Evolutionary conservation across 1,139 yeast genomes (phyloP).

Genomic region (Yamadazyma triangularis): DNA sequence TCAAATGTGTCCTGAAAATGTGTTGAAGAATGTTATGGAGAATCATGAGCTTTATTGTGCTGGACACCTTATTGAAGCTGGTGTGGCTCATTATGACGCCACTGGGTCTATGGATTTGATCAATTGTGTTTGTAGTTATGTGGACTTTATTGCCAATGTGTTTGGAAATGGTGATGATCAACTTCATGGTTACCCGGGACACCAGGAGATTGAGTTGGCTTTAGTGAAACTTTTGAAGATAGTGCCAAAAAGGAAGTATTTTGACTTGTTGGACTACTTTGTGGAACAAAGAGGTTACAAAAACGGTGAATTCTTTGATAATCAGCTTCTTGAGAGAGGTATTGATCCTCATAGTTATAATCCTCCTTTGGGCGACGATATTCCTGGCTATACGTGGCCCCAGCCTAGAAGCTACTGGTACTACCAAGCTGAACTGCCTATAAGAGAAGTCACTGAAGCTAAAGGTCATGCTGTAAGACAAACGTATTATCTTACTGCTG

Average conservation of each 20-base stretch:
- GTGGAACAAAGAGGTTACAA: conserved; percentile 16
- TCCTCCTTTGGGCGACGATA: conserved; percentile 8
- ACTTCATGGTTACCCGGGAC: conserved; percentile 20
- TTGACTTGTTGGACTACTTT: conserved; percentile 15
- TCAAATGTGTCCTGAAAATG: conserved; percentile 14
- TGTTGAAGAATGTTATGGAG: conserved; percentile 13
- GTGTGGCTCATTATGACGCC: conserved; percentile 16
- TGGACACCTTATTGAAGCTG: conserved; percentile 19
- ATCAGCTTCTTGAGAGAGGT: conserved; percentile 13
- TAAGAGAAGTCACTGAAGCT: conserved; percentile 11
- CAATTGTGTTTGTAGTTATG: conserved; percentile 13
- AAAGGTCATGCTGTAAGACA: conserved; percentile 15
- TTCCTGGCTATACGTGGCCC: conserved; percentile 10
- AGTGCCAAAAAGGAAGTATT: conserved; percentile 12
- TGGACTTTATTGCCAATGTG: conserved; percentile 12
- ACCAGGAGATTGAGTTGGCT: conserved; percentile 19
- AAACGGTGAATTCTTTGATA: conserved; percentile 14
- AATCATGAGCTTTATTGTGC: conserved; percentile 19
- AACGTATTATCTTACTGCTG: conserved; percentile 14
- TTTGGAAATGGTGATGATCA: conserved; percentile 15
- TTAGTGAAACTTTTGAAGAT: conserved; percentile 14
- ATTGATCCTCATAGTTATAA: conserved; percentile 11
- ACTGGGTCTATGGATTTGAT: conserved; percentile 14
- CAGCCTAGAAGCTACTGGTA: conserved; percentile 17
- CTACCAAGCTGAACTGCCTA: conserved; percentile 12